These are phyloP conservation scores for Thinopyrum elongatum DNA, from an alignment of 176 grass and related monocot species.

Conservation along the genomic window DNA sequence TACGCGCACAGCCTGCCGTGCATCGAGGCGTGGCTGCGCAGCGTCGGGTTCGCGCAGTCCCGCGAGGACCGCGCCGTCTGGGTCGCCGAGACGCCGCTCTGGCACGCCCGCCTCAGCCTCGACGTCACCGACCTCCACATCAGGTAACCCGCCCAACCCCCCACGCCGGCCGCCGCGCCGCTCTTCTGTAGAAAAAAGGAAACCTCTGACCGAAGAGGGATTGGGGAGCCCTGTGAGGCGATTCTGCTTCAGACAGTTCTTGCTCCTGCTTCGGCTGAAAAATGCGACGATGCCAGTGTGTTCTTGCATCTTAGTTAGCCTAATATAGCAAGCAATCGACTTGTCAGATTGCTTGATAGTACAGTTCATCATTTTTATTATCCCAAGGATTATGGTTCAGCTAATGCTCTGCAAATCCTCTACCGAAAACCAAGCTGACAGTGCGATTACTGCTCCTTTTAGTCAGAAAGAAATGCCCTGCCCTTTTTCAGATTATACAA, in stretches of 20 bases:
- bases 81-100: conserved; percentile 76
- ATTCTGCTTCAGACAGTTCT: background rate
- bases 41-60: conserved; percentile 69
- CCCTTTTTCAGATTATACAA: too few relatives aligned
- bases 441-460: background rate
- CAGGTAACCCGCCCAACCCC: conserved; percentile 26
- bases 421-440: background rate
- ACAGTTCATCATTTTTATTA: background rate
- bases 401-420: background rate
- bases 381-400: background rate
- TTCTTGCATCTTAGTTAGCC: background rate
- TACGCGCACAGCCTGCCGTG: conserved; percentile 90
- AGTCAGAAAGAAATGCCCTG: background rate
- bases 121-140: conserved; percentile 82
- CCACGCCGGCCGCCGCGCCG: background rate
- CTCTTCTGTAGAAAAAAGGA: background rate
- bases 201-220: background rate
- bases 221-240: background rate
- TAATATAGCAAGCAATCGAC: background rate
- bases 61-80: conserved; percentile 66
- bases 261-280: background rate
- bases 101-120: conserved; percentile 89
- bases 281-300: background rate
- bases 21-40: conserved; percentile 85
- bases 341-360: background rate